Conservation (phyloP, 176 grass and related monocot genomes). For the Pharus latifolius region DNA sequence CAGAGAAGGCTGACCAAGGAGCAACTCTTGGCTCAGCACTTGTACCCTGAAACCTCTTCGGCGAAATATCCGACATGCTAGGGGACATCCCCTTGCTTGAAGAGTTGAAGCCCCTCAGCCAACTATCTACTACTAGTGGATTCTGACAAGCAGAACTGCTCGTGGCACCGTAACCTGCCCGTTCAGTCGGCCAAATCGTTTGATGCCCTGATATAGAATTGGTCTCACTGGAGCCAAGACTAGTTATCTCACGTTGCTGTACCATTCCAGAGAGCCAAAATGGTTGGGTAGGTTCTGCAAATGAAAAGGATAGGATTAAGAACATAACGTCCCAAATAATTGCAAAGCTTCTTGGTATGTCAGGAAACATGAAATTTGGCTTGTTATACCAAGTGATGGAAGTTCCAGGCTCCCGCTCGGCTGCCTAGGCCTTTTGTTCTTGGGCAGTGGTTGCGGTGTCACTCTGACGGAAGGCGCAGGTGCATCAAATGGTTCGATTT, state of each 20-base stretch:
- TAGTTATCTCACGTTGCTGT: constrained; percentile 30
- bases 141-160: constrained; percentile 33
- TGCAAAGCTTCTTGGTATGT: background rate
- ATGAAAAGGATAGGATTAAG: background rate
- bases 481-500: constrained; percentile 59
- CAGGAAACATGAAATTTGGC: background rate
- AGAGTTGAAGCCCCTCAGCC: constrained; percentile 43
- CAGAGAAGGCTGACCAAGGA: constrained; percentile 22
- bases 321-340: background rate
- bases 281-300: constrained; percentile 35
- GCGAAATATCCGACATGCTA: constrained; percentile 37
- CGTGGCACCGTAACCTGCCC: constrained; percentile 8
- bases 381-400: constrained; percentile 24
- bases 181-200: constrained; percentile 32
- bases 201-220: constrained; percentile 34
- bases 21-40: constrained; percentile 13
- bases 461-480: constrained; percentile 30
- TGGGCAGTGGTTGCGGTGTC: constrained; percentile 31
- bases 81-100: constrained; percentile 17
- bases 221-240: constrained; percentile 16
- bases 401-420: constrained; percentile 19
- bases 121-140: constrained; percentile 23
- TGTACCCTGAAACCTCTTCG: constrained; percentile 35
- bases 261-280: constrained; percentile 46
- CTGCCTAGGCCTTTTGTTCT: constrained; percentile 60